phyloP scores from a whole-genome alignment of 2,329 filamentous ascomycete genomes.

The Cladosporium sp. region DNA sequence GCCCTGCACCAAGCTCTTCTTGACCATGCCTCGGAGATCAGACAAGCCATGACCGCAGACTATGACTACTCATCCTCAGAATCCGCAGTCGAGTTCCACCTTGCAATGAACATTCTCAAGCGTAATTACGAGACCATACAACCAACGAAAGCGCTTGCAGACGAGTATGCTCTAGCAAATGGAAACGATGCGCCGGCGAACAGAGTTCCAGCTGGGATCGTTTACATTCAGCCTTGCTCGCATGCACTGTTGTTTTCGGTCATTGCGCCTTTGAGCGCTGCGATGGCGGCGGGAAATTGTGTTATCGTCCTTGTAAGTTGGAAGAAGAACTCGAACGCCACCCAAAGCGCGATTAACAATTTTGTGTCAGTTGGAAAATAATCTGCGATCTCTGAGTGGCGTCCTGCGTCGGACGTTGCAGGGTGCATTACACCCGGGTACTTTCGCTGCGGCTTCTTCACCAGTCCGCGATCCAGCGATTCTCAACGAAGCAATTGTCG shows the following conservation, averaged over 20 bases:
- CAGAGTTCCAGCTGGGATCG: conserved; percentile 37
- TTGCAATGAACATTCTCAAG: conserved; percentile 37
- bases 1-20: conserved; percentile 38
- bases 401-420: conserved; percentile 37
- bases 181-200: conserved; percentile 35
- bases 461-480: conserved; percentile 26
- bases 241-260: conserved; percentile 48
- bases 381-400: conserved; percentile 32
- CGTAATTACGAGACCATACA: conserved; percentile 39
- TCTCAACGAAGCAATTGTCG: conserved; percentile 25
- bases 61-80: conserved; percentile 33
- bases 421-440: conserved; percentile 43
- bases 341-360: not conserved
- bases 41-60: conserved; percentile 40
- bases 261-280: conserved; percentile 41
- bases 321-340: too few relatives aligned
- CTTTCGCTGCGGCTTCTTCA: conserved; percentile 41
- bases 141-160: conserved; percentile 33
- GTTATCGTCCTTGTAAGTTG: conserved; percentile 44
- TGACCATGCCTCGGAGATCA: conserved; percentile 32
- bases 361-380: conserved; percentile 35
- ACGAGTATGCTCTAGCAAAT: conserved; percentile 41
- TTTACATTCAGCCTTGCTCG: conserved; percentile 45
- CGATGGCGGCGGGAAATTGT: conserved; percentile 49
- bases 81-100: conserved; percentile 38